A percentile compares a stretch with the other conserved stretches of the same genome.
These are phyloP conservation scores for Phycomyces nitens DNA, from an alignment of 192 early-diverging fungal species.

Conservation along the genomic window DNA sequence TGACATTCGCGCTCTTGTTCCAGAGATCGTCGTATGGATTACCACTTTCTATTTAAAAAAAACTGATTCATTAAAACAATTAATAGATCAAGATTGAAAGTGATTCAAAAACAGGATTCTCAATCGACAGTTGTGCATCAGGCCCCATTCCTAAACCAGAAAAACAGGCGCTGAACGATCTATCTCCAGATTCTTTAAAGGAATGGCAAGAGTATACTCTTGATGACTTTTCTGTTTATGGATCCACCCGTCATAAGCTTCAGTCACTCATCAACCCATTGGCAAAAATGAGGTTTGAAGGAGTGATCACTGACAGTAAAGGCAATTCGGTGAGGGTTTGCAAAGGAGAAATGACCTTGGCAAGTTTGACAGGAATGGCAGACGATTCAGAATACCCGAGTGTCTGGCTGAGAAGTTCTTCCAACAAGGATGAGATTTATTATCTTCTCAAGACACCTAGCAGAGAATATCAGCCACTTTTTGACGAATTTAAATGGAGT, in stretches of 20 bases:
- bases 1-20: too few relatives aligned
- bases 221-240: neutral
- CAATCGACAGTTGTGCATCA: too few relatives aligned
- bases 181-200: too few relatives aligned
- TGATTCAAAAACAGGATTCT: too few relatives aligned
- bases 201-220: neutral
- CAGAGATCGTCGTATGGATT: too few relatives aligned
- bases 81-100: too few relatives aligned
- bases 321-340: neutral
- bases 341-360: neutral
- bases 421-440: neutral
- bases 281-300: neutral
- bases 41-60: too few relatives aligned
- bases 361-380: neutral
- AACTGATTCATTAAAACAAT: too few relatives aligned
- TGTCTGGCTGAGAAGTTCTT: neutral
- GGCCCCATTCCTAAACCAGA: too few relatives aligned
- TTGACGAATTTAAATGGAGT: neutral
- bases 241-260: neutral
- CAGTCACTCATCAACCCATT: neutral
- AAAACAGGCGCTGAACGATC: too few relatives aligned
- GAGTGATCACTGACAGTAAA: neutral
- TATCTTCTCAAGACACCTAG: neutral
- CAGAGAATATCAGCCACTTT: neutral
- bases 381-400: neutral